Evolutionary conservation across 345 rosid species (phyloP), one percentile per base, ranked within the genome.

Genomic region (Ailanthus altissimus): DNA sequence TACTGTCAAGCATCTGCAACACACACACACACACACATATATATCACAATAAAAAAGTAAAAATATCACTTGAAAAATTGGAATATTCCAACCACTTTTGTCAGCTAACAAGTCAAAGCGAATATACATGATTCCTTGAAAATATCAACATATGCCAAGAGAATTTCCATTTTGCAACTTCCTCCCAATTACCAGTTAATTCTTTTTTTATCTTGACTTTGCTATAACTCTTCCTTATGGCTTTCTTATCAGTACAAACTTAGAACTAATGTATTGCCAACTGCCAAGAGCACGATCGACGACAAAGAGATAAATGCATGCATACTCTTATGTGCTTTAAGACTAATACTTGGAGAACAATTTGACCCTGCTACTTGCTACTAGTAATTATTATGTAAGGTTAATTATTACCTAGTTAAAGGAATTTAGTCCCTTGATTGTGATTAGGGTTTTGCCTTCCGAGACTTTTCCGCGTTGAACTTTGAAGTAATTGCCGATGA

Each of bases 71-170:
- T 14, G 26, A 59, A 58, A 18, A 46, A 57, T 42, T 42, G 18
- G 51, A 23, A 8, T 14, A 57, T 64, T 23, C 63, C 67, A 64
- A 25, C 80, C 82, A 61, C 67, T 67, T 15, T 38, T 63, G 66
- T 57, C 53, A 62, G 73, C 56, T 14, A 43, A 43, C 25, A 70
- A 79, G 79, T 79, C 81, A 74, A 77, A 60, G 63, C 51, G 72
- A 70, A 43, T 58, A 74, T 64, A 66, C 43, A 67, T 26, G 75
- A 46, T 25, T 40, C 59, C 23, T 76, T 61, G 73, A 62, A 72
- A 70, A n/a, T 66, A 53, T 38, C 5, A 53, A 36, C 9, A 23
- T 38, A 14, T 70, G 61, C 43, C 49, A 7, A 43, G 20, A 42
- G 23, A 54, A 54, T 18, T 42, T 21, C 40, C 42, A 42, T 43